These are phyloP conservation scores for Pterocarpus santalinus DNA, from an alignment of 306 rosid species.

Conservation along the genomic window DNA sequence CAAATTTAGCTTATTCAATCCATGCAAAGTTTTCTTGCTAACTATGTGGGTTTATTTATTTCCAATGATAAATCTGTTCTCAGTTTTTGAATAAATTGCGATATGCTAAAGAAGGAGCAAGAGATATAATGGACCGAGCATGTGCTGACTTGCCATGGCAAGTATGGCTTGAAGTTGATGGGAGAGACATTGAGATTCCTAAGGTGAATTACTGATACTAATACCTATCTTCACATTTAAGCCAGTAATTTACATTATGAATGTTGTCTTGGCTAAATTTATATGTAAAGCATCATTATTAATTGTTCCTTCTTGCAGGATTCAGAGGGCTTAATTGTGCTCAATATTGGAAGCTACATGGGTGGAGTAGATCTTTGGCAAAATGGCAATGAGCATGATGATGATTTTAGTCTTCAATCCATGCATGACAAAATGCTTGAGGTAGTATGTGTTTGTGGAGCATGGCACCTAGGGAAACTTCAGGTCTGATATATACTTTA, in stretches of 20 bases:
- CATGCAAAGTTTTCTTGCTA: constrained; percentile 29
- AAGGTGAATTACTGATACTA: constrained; percentile 52
- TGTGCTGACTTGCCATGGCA: constrained; percentile 93
- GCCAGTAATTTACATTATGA: constrained; percentile 25
- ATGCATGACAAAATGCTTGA: constrained; percentile 78
- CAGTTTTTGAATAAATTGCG: constrained; percentile 77
- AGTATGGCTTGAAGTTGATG: constrained; percentile 90
- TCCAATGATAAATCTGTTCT: constrained; percentile 37
- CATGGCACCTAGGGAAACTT: constrained; percentile 89
- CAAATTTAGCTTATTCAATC: constrained; percentile 26
- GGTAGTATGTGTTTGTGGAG: constrained; percentile 81
- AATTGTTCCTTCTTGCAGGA: constrained; percentile 56
- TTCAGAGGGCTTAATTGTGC: constrained; percentile 84
- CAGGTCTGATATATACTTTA: constrained; percentile 59
- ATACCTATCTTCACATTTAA: constrained; percentile 28
- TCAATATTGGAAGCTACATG: constrained; percentile 86
- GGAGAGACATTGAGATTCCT: constrained; percentile 75
- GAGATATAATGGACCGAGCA: constrained; percentile 83
- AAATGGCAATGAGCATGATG: constrained; percentile 72
- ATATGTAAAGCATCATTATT: constrained; percentile 10
- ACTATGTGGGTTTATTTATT: constrained; percentile 28
- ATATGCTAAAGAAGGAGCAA: constrained; percentile 90
- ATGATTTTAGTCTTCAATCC: constrained; percentile 67
- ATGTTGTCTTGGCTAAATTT: constrained; percentile 29
- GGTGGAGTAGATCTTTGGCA: constrained; percentile 92